A percentile compares a stretch with the other conserved stretches of the same genome.
Evolutionary conservation across 345 rosid species (phyloP).

Genomic region (Hibiscus trionum): DNA sequence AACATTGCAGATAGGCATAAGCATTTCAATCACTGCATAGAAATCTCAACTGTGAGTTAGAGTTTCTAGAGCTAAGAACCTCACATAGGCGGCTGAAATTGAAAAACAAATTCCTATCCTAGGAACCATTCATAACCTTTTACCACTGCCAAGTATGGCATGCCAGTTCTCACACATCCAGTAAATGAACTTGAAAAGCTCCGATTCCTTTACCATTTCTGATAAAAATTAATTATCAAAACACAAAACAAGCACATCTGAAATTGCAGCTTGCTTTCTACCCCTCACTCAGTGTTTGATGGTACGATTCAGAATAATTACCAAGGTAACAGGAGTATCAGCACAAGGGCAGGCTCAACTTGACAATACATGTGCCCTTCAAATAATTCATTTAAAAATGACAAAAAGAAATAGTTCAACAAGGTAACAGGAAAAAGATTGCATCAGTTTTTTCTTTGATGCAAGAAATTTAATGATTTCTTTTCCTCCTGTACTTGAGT

Average conservation of each 20-base stretch:
- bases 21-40: background rate
- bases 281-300: background rate
- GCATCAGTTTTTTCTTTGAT: background rate
- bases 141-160: background rate
- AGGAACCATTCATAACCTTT: background rate
- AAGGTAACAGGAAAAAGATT: background rate
- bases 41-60: background rate
- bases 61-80: background rate
- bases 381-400: background rate
- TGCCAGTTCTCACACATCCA: background rate
- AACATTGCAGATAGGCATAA: background rate
- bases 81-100: too few species aligned
- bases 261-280: background rate
- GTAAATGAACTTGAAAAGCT: background rate
- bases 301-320: background rate
- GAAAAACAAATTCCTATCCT: background rate
- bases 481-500: background rate
- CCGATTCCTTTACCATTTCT: background rate
- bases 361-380: background rate
- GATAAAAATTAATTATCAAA: background rate
- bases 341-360: background rate
- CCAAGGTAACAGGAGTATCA: background rate
- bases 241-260: background rate
- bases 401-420: background rate
- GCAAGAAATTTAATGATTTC: background rate